Conservation (phyloP, 495 filamentous ascomycete species). For the Aspergillus olivimuriae region DNA sequence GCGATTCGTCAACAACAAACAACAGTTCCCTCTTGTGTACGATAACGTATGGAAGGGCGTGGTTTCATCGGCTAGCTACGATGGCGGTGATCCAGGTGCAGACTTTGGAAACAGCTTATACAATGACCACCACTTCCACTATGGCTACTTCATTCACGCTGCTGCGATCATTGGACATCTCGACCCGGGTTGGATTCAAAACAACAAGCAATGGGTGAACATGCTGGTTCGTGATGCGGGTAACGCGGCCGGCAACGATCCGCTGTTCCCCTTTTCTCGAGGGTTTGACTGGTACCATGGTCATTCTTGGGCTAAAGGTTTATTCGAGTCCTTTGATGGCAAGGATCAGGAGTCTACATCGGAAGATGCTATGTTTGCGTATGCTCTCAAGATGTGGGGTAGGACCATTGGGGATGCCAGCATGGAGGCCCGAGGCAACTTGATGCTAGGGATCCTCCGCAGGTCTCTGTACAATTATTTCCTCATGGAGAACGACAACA, state of each 20-base stretch:
- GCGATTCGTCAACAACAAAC: slow-evolving; percentile 69
- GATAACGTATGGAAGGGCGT: slow-evolving; percentile 81
- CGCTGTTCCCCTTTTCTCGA: slow-evolving; percentile 78
- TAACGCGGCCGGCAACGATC: slow-evolving; percentile 66
- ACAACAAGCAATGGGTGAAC: slow-evolving; percentile 76
- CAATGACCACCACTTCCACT: slow-evolving; percentile 98
- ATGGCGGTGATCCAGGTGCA: slow-evolving; percentile 60
- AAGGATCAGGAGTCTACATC: slow-evolving; percentile 90
- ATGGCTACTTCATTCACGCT: slow-evolving; percentile 80
- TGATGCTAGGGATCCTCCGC: slow-evolving; percentile 72
- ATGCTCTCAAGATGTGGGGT: slow-evolving; percentile 95
- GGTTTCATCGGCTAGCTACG: slow-evolving; percentile 73
- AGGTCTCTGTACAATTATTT: slow-evolving; percentile 75
- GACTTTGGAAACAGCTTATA: slow-evolving; percentile 85
- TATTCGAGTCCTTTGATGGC: slow-evolving; percentile 86
- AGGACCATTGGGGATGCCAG: slow-evolving; percentile 62
- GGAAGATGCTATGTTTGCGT: slow-evolving; percentile 84
- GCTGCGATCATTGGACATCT: slow-evolving; percentile 80
- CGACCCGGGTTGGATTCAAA: slow-evolving; percentile 66
- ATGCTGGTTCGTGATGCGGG: slow-evolving; percentile 70
- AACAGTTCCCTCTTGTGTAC: slow-evolving; percentile 74
- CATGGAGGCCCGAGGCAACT: slow-evolving; percentile 80
- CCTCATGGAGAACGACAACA: slow-evolving; percentile 63
- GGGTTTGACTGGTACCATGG: slow-evolving; percentile 92
- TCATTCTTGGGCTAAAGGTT: slow-evolving; percentile 92